Percentiles rank a stretch among this genome's conserved stretches.
Evolutionary conservation across 441 rosid genomes (phyloP).

Genomic region (Adansonia madagascariensis): DNA sequence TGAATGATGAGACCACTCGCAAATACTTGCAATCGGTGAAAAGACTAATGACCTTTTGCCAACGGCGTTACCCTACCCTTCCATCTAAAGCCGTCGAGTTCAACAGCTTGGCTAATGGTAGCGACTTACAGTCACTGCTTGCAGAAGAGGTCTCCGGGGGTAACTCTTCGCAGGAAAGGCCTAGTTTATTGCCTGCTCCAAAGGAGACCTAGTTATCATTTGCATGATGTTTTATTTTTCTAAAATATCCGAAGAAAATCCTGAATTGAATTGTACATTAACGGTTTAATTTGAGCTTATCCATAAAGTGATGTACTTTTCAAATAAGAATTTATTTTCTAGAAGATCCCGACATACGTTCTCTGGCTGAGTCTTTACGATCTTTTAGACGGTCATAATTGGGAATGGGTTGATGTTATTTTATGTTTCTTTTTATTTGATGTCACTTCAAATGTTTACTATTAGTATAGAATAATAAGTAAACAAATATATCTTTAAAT

Average conservation of each 20-base stretch:
- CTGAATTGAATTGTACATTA: too few relatives aligned
- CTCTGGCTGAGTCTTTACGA: too few relatives aligned
- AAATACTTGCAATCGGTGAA: slow-evolving; percentile 89
- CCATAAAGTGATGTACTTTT: too few relatives aligned
- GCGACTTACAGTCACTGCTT: slow-evolving; percentile 80
- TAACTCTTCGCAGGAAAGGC: slow-evolving; percentile 57
- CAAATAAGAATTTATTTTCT: too few relatives aligned
- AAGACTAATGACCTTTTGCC: slow-evolving; percentile 94
- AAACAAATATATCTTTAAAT: not conserved
- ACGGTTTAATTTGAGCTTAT: too few relatives aligned
- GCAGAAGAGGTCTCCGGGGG: slow-evolving; percentile 64
- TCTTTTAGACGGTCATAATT: too few relatives aligned
- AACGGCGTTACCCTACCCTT: slow-evolving; percentile 82
- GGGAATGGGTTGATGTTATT: too few relatives aligned
- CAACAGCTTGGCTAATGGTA: slow-evolving; percentile 94
- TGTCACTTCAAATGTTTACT: too few relatives aligned
- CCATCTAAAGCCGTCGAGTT: slow-evolving; percentile 96
- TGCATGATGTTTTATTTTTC: not conserved
- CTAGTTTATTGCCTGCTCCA: slow-evolving; percentile 69
- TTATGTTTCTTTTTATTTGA: too few relatives aligned
- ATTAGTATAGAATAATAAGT: not conserved
- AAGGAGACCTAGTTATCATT: slow-evolving; percentile 46
- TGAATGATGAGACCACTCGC: slow-evolving; percentile 97
- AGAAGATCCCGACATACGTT: too few relatives aligned
- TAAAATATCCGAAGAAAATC: too few relatives aligned